Evolutionary conservation across 495 filamentous ascomycete species (phyloP), one percentile per base, ranked within the genome.

Genomic region (Penicillium desertorum): DNA sequence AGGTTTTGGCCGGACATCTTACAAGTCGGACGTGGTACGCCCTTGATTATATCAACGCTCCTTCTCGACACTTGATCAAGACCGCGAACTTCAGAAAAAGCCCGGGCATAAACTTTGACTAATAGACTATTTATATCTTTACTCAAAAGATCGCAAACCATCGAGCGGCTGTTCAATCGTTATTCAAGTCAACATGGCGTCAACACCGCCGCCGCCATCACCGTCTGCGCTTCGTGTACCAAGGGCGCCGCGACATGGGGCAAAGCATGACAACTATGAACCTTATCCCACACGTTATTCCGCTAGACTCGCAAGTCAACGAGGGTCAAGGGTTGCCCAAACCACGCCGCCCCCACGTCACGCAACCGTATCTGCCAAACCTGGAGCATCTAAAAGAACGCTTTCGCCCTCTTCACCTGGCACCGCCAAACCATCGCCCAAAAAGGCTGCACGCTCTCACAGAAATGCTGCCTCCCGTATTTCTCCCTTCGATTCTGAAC

Each of bases 191-290:
- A 68, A 54, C 39, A 86, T 86, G 82, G 74, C 84, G 61, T 74
- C 84, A 43, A 91, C 91, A 60, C 87, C 88, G 39, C 86, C 86
- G 17, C 84, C 84, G 41, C 74, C 79, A 39, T 77, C 79, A 30
- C 75, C 76, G 6, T 61, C 64, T 29, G 25, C 44, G 42, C 68
- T 88, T 45, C 79, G 80, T 56, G 86, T 87, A 39, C 91, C 91
- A 46, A 77, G 83, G 46, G 88, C 91, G 39, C 91, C 91, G 17
- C 83, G 81, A 36, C 83, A 86, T 74, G 88, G 88, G 46, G 68
- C 81, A 49, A 84, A 79, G 63, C 80, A 82, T 56, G 89, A 95
- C 73, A 67, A 74, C 49, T 90, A 85, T 71, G 82, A 88, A 59
- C 88, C 88, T 23, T 91, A 87, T 69, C 77, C 72, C 3, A 77